Conservation (phyloP, 2,329 filamentous ascomycete species). For the Ophiostoma himal-ulmi region DNA sequence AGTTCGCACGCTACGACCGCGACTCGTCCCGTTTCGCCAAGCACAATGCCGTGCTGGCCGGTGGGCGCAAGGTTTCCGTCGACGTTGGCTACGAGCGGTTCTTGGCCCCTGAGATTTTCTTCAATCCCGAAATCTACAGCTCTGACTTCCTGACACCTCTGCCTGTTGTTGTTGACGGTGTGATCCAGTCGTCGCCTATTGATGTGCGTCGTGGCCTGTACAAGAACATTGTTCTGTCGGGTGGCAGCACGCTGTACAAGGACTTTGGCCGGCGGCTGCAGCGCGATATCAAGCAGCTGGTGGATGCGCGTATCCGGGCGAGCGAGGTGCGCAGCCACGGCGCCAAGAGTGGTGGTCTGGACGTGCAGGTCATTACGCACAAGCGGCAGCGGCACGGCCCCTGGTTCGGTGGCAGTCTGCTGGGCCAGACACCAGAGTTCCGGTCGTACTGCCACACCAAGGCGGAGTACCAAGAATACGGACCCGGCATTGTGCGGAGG, state of each 20-base stretch:
- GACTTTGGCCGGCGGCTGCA: slow-evolving; percentile 95
- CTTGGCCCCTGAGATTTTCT: slow-evolving; percentile 97
- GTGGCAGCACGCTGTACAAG: slow-evolving; percentile 96
- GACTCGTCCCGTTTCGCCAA: slow-evolving; percentile 88
- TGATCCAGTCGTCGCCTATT: slow-evolving; percentile 96
- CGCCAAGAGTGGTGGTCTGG: slow-evolving; percentile 85
- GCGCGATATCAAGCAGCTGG: slow-evolving; percentile 92
- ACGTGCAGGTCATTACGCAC: slow-evolving; percentile 95
- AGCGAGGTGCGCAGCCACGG: slow-evolving; percentile 89
- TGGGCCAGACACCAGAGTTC: slow-evolving; percentile 97
- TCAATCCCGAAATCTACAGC: slow-evolving; percentile 99
- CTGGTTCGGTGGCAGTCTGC: slow-evolving; percentile 95
- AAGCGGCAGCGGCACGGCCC: slow-evolving; percentile 95
- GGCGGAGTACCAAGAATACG: slow-evolving; percentile 89
- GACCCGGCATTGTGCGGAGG: slow-evolving; percentile 88
- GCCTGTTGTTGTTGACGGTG: slow-evolving; percentile 87
- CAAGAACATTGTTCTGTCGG: slow-evolving; percentile 98
- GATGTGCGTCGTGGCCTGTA: slow-evolving; percentile 95
- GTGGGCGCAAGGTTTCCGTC: slow-evolving; percentile 75
- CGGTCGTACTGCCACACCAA: slow-evolving; percentile 97
- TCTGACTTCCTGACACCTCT: slow-evolving; percentile 96
- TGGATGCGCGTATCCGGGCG: slow-evolving; percentile 85
- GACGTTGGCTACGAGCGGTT: slow-evolving; percentile 98
- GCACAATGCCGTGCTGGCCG: slow-evolving; percentile 79
- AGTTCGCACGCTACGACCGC: slow-evolving; percentile 88